A percentile compares a stretch with the other conserved stretches of the same genome.
Evolutionary conservation across 2,329 filamentous ascomycete species (phyloP).

Genomic region (Neurospora crassa): DNA sequence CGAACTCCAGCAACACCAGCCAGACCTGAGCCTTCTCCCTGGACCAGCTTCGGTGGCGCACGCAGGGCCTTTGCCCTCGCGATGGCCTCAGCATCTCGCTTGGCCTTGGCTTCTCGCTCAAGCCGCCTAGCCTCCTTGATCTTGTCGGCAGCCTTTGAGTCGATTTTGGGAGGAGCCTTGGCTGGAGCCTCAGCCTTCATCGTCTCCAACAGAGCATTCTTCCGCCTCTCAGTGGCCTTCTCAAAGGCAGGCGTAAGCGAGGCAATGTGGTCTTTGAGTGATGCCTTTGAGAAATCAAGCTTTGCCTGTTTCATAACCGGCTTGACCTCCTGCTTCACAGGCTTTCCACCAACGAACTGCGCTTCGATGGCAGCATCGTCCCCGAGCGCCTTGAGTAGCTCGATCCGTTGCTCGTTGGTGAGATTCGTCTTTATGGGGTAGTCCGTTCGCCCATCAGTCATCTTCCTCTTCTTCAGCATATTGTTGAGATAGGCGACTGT

Average conservation of each 20-base stretch:
- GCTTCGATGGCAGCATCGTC: slow-evolving; percentile 44
- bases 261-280: slow-evolving; percentile 37
- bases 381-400: slow-evolving; percentile 57
- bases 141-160: slow-evolving; percentile 25
- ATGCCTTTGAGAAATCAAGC: slow-evolving; percentile 54
- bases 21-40: slow-evolving; percentile 70
- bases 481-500: slow-evolving; percentile 54
- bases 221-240: slow-evolving; percentile 27
- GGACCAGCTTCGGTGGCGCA: slow-evolving; percentile 42
- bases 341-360: slow-evolving; percentile 35
- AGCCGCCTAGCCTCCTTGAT: slow-evolving; percentile 67
- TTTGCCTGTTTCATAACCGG: slow-evolving; percentile 45
- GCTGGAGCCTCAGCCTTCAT: slow-evolving; percentile 36
- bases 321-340: slow-evolving; percentile 22
- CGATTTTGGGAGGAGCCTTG: slow-evolving; percentile 28
- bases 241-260: slow-evolving; percentile 36
- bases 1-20: slow-evolving; percentile 57
- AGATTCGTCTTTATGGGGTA: slow-evolving; percentile 67
- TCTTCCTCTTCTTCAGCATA: slow-evolving; percentile 52
- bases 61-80: slow-evolving; percentile 57
- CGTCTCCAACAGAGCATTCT: slow-evolving; percentile 29
- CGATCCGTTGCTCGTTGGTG: slow-evolving; percentile 72
- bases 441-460: slow-evolving; percentile 36
- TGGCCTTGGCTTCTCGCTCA: slow-evolving; percentile 66
- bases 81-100: slow-evolving; percentile 61